Evolutionary conservation across 345 rosid genomes (phyloP).

Genomic region (Populus alba): DNA sequence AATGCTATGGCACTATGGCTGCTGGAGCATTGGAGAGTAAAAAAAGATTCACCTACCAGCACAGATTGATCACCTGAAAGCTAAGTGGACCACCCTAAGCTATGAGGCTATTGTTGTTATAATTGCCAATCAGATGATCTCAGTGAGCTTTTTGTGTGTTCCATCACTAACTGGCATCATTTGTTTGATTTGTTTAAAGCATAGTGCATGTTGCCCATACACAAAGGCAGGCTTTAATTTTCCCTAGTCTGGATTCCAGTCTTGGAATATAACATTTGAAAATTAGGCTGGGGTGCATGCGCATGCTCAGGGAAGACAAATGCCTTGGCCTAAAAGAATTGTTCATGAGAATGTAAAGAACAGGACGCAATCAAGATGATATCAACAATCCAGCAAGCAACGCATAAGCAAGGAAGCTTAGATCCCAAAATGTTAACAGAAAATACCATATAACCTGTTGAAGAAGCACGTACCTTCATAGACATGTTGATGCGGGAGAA

Average conservation of each 20-base stretch:
- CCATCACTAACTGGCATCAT: background rate
- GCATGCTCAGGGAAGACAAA: background rate
- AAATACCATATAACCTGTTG: background rate
- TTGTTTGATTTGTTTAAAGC: background rate
- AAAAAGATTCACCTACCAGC: too few relatives aligned
- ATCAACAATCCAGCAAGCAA: background rate
- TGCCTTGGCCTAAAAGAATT: background rate
- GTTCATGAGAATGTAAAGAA: background rate
- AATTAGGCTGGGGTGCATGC: background rate
- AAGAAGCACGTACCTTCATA: background rate
- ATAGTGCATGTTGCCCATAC: background rate
- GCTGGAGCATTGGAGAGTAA: background rate
- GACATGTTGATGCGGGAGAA: background rate
- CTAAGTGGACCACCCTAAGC: background rate
- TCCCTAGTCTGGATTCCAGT: background rate
- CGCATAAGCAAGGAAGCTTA: background rate
- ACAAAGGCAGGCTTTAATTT: background rate
- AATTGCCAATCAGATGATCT: too few relatives aligned
- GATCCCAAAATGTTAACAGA: background rate
- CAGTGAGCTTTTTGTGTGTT: background rate
- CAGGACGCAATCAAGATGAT: background rate
- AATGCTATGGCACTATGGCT: background rate
- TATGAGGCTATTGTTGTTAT: background rate
- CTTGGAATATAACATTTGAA: background rate
- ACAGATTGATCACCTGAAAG: background rate